Conservation (phyloP, 768 basidiomycete genomes). For the Stropharia rugosoannulata region DNA sequence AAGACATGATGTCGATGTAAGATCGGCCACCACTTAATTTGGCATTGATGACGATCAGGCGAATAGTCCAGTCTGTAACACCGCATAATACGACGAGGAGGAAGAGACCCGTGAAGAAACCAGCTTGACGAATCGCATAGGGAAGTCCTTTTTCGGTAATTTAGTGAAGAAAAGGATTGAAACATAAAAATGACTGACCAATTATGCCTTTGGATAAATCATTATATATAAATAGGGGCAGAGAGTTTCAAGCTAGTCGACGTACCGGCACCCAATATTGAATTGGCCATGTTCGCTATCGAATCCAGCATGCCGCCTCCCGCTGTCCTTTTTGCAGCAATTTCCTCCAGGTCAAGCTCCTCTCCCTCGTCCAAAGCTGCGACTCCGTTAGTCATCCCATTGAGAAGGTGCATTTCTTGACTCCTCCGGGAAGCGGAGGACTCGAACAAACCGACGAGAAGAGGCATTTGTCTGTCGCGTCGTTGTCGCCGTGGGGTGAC, state of each 20-base stretch:
- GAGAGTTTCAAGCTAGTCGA: conserved; percentile 14
- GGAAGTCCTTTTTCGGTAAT: conserved; percentile 65
- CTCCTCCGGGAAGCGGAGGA: conserved; percentile 57
- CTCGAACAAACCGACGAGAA: conserved; percentile 79
- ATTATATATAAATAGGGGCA: conserved; percentile 8
- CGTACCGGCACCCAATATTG: conserved; percentile 89
- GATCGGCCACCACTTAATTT: conserved; percentile 92
- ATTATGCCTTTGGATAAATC: conserved; percentile 56
- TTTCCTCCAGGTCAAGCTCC: conserved; percentile 65
- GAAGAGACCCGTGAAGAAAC: conserved; percentile 85
- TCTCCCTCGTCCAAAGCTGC: conserved; percentile 30
- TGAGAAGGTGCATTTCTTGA: conserved; percentile 53
- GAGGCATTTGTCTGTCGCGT: conserved; percentile 60
- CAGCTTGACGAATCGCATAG: conserved; percentile 92
- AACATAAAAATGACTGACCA: conserved; percentile 39
- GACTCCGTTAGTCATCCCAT: conserved; percentile 30
- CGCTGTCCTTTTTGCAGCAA: conserved; percentile 62
- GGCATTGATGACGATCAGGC: conserved; percentile 92
- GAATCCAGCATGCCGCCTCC: conserved; percentile 81
- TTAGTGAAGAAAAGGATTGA: neutral
- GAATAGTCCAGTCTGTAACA: conserved; percentile 98
- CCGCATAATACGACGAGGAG: conserved; percentile 77
- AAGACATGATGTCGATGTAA: conserved; percentile 94
- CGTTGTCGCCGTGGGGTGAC: conserved; percentile 28
- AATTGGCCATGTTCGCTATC: conserved; percentile 93